These are phyloP conservation scores for Fragilariopsis cylindrus DNA, from an alignment of 108 stramenopile genomes.

Conservation along the genomic window DNA sequence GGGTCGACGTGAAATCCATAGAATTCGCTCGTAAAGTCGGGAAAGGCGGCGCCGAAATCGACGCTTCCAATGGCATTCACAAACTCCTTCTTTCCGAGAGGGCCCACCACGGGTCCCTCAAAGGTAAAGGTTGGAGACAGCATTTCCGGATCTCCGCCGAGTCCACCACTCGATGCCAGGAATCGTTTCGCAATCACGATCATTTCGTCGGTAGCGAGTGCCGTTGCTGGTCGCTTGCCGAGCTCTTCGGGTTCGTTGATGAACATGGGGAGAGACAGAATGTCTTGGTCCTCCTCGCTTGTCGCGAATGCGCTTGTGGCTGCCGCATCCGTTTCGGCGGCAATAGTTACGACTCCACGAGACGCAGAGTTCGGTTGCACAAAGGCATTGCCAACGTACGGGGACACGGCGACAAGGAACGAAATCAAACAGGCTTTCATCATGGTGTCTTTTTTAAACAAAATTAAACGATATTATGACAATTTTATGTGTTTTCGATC, in stretches of 20 bases:
- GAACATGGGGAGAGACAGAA: neutral
- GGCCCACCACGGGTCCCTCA: slow-evolving; percentile 73
- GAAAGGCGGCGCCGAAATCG: slow-evolving; percentile 60
- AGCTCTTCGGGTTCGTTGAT: neutral
- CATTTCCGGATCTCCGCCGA: slow-evolving; percentile 55
- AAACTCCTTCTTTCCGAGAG: slow-evolving; percentile 56
- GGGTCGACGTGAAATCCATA: slow-evolving; percentile 75
- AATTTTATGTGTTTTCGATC: too few relatives aligned
- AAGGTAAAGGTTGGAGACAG: slow-evolving; percentile 75
- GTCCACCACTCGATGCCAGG: slow-evolving; percentile 44
- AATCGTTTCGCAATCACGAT: slow-evolving; percentile 53
- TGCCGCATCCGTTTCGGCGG: neutral
- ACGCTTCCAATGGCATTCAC: slow-evolving; percentile 52
- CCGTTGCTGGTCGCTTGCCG: neutral
- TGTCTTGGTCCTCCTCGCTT: neutral
- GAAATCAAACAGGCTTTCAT: neutral
- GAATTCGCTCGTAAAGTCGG: slow-evolving; percentile 43
- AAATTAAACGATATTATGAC: too few relatives aligned
- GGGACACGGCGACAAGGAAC: neutral
- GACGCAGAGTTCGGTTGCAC: neutral
- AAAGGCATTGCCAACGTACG: neutral
- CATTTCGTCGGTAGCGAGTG: slow-evolving; percentile 48
- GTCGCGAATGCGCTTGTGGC: neutral
- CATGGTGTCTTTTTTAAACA: neutral
- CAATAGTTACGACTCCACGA: neutral